Evolutionary conservation across 176 grass and related monocot species (phyloP).

Genomic region (Avena insularis): DNA sequence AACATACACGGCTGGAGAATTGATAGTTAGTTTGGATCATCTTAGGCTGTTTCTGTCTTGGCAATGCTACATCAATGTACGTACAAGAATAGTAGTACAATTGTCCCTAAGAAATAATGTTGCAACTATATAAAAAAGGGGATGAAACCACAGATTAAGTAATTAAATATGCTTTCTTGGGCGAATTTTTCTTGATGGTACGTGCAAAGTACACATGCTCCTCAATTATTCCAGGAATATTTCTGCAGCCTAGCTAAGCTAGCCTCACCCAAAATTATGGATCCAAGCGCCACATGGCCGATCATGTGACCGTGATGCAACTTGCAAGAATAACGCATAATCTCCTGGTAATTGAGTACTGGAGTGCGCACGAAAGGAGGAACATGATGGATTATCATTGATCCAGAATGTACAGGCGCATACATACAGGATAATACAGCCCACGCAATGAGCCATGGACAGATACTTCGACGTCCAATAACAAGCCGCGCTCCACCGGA

Average conservation of each 20-base stretch:
- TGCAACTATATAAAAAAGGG: neutral
- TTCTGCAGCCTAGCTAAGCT: constrained; percentile 8
- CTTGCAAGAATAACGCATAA: constrained; percentile 32
- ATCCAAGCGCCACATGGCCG: constrained; percentile 20
- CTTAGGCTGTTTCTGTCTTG: neutral
- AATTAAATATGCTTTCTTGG: neutral
- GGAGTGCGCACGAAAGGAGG: constrained; percentile 13
- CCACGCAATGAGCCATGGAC: neutral
- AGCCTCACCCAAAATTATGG: constrained; percentile 17
- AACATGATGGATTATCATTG: constrained; percentile 26
- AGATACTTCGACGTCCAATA: constrained; percentile 16
- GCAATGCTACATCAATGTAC: constrained; percentile 23
- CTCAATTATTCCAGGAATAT: constrained; percentile 24
- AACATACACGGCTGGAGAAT: constrained; percentile 36
- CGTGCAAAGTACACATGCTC: constrained; percentile 34
- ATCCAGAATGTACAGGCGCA: constrained; percentile 23
- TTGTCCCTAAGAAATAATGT: neutral
- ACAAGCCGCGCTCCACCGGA: neutral
- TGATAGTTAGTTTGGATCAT: constrained; percentile 30
- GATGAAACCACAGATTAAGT: neutral
- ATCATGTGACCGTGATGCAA: constrained; percentile 46
- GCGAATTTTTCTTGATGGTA: constrained; percentile 18
- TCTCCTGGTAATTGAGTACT: neutral
- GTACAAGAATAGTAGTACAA: constrained; percentile 24
- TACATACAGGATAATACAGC: constrained; percentile 17